phyloP scores from a whole-genome alignment of 441 rosid genomes.

The Francoa sonchifolia region DNA sequence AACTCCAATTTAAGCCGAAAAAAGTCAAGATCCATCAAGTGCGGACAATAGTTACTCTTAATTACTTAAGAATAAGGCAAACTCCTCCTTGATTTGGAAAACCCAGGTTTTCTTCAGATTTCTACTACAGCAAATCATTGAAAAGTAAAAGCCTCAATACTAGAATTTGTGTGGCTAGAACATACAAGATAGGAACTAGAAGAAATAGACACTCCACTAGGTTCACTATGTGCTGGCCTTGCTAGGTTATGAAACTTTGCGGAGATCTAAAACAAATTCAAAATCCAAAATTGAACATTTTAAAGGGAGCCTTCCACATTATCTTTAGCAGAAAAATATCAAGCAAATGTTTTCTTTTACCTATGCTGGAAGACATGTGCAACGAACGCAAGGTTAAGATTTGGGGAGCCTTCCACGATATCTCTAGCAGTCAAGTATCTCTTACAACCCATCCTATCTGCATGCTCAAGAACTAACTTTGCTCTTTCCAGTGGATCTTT shows the following conservation, averaged over 20 bases:
- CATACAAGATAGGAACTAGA: too few species aligned
- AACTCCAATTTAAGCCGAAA: too few species aligned
- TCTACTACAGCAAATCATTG: background rate
- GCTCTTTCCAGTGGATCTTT: constrained; percentile 73
- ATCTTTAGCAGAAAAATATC: background rate
- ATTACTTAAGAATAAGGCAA: too few species aligned
- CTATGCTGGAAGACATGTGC: constrained; percentile 93
- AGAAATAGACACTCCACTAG: too few species aligned
- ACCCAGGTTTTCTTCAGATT: too few species aligned
- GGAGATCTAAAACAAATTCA: background rate
- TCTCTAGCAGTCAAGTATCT: constrained; percentile 76
- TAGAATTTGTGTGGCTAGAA: background rate
- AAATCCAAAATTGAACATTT: background rate
- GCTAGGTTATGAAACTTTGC: too few species aligned
- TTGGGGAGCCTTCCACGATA: constrained; percentile 89
- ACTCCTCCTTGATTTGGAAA: too few species aligned
- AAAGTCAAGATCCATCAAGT: too few species aligned
- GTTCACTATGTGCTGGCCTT: too few species aligned
- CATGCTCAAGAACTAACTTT: constrained; percentile 69
- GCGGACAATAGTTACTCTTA: too few species aligned
- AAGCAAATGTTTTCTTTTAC: constrained; percentile 22
- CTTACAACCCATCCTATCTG: constrained; percentile 88
- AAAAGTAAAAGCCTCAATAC: background rate
- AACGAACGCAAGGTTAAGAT: constrained; percentile 96
- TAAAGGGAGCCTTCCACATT: background rate